A percentile compares a stretch with the other conserved stretches of the same genome.
phyloP scores from a whole-genome alignment of 2,329 filamentous ascomycete species.

The Aspergillus sp. region DNA sequence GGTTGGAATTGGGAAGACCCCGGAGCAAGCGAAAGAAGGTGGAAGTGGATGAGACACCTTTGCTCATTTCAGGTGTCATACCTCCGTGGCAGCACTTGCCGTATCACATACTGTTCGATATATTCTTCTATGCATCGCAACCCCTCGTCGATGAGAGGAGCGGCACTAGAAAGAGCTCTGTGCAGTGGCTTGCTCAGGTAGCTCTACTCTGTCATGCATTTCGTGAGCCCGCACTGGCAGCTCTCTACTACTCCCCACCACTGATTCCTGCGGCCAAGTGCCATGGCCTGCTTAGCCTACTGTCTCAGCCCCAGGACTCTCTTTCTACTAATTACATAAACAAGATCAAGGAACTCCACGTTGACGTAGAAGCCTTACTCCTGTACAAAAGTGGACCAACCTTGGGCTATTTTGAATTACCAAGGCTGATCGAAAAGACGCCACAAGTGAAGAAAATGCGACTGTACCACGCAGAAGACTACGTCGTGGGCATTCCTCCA shows the following conservation, averaged over 20 bases:
- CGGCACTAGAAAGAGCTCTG: constrained; percentile 17
- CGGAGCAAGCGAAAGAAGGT: constrained; percentile 22
- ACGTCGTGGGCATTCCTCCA: constrained; percentile 25
- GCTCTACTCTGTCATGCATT: constrained; percentile 60
- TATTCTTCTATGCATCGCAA: constrained; percentile 62
- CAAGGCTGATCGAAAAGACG: constrained; percentile 55
- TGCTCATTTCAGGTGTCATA: constrained; percentile 32
- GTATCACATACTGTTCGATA: constrained; percentile 61
- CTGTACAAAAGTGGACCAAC: constrained; percentile 48
- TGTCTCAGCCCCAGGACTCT: constrained; percentile 48
- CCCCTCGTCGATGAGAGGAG: constrained; percentile 44
- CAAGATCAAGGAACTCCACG: constrained; percentile 63
- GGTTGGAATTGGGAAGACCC: constrained; percentile 14
- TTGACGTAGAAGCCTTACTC: constrained; percentile 58
- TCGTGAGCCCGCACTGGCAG: constrained; percentile 64
- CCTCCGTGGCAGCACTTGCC: constrained; percentile 57
- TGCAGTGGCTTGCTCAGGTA: constrained; percentile 57
- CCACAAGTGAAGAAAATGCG: constrained; percentile 64
- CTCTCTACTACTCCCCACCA: constrained; percentile 63
- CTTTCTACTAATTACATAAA: constrained; percentile 58
- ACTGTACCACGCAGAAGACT: constrained; percentile 63
- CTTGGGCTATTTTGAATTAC: constrained; percentile 50
- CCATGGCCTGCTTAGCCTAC: constrained; percentile 44
- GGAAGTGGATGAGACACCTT: constrained; percentile 9
- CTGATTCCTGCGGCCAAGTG: constrained; percentile 49